Base-by-base conservation (phyloP, 768 basidiomycete genomes). In the Suillus subalutaceus region DNA sequence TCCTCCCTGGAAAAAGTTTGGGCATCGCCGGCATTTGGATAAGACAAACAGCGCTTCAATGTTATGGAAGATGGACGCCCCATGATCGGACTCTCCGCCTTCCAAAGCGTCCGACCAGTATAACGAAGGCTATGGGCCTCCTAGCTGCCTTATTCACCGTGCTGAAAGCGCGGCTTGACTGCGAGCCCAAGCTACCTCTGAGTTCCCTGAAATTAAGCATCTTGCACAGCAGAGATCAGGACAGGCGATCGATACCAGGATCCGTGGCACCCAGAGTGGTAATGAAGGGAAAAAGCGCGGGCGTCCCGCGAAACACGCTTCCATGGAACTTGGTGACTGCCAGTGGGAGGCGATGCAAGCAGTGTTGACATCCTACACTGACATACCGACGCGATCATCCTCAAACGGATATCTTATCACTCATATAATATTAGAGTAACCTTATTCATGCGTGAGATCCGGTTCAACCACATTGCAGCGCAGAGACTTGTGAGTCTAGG, bases 1-100 rank as follows among this genome's bases (percentile, higher is more conserved):
- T 99, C 64, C 86, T 92, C 0, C 85, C 94, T 0, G 97, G 97
- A n/a, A 92, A 97, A 79, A 91, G 88, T 60, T 74, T 97, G 67
- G 86, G 89, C 73, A 96, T 99, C 67, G 69, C 72, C 12, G 71
- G 82, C 48, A 79, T 92, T 15, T 99, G 38, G 80, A 79, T 35
- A 86, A 85, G 75, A 97, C 94, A 5, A 81, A 84, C 55, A 86
- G 87, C 3, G 93, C 91, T 15, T 87, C 91, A 20, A 32, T 32
- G 32, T 77, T 94, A 13, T 83, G 83, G 81, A 79, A 18, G 85
- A 89, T 64, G 88, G 89, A 0, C 78, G 79, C 23, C 77, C 84
- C 23, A 92, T 93, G 90, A 66, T 70, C 0, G 35, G 73, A 73
- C 35, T 37, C 1, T 9, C 16, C 15, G 10, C 40, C 26, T 43